Evolutionary conservation across 1,139 yeast genomes (phyloP).

Genomic region (Hansenula sp.): DNA sequence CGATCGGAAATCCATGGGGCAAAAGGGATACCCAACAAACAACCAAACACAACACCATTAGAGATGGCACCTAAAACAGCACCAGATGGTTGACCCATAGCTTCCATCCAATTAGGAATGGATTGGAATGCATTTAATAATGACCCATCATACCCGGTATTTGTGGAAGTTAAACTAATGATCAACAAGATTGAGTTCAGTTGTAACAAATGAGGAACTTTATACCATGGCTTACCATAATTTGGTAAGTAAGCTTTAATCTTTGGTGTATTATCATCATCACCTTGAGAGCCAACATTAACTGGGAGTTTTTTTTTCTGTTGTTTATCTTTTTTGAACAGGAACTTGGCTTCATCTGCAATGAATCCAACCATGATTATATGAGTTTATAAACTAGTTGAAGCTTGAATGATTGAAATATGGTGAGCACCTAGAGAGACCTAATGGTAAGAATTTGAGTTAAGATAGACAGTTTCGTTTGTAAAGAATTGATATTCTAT

Average conservation of each 20-base stretch:
- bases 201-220: slow-evolving; percentile 31
- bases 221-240: slow-evolving; percentile 29
- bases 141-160: slow-evolving; percentile 50
- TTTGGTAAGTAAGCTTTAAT: slow-evolving; percentile 22
- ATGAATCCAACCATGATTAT: slow-evolving; percentile 17
- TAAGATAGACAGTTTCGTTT: no score
- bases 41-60: slow-evolving; percentile 50
- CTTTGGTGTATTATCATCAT: slow-evolving; percentile 6
- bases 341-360: slow-evolving; percentile 20
- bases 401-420: no score
- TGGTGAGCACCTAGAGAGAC: no score
- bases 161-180: slow-evolving; percentile 42
- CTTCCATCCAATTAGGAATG: slow-evolving; percentile 31
- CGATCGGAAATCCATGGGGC: slow-evolving; percentile 36
- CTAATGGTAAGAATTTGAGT: no score
- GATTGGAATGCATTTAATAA: slow-evolving; percentile 49
- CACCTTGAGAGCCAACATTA: slow-evolving; percentile 1
- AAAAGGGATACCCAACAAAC: slow-evolving; percentile 14
- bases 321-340: slow-evolving; percentile 8
- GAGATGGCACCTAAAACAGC: slow-evolving; percentile 39
- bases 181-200: slow-evolving; percentile 34
- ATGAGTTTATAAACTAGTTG: neutral
- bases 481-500: no score
- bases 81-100: slow-evolving; percentile 40
- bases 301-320: slow-evolving; percentile 1